These are phyloP conservation scores for Talaromyces thailandensis DNA, from an alignment of 495 filamentous ascomycete species.

Conservation along the genomic window DNA sequence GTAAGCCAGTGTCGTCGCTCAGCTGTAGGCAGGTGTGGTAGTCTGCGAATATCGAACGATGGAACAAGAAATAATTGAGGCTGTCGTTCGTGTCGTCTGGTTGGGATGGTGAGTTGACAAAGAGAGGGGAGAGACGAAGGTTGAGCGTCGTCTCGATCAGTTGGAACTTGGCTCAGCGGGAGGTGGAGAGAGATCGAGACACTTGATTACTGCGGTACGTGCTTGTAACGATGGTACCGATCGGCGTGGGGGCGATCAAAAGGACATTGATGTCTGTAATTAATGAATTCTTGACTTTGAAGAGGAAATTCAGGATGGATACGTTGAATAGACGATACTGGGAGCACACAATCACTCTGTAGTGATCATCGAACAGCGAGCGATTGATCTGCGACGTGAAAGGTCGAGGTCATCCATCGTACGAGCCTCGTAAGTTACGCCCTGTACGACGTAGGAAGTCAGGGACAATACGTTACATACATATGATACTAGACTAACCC, in stretches of 20 bases:
- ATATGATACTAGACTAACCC: neutral
- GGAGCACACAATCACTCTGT: neutral
- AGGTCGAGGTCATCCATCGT: neutral
- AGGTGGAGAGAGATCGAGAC: too few species aligned
- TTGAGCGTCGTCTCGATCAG: neutral
- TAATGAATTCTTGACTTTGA: neutral
- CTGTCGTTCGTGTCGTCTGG: neutral
- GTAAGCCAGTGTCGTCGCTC: neutral
- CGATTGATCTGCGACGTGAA: neutral
- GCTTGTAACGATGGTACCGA: neutral
- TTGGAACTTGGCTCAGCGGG: neutral
- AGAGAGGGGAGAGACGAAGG: neutral
- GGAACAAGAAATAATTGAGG: neutral
- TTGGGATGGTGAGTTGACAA: neutral
- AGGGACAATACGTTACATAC: neutral
- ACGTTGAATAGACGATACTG: neutral
- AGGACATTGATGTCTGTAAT: neutral
- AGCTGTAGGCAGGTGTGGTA: neutral
- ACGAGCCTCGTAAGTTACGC: neutral
- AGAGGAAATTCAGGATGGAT: neutral
- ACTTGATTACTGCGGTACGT: neutral
- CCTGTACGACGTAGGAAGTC: neutral
- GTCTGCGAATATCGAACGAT: neutral
- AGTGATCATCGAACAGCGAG: neutral
- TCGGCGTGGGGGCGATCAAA: neutral